Percentiles rank a stretch among this genome's conserved stretches.
Conservation (phyloP, 768 basidiomycete genomes). For the Gymnopilus junonius region DNA sequence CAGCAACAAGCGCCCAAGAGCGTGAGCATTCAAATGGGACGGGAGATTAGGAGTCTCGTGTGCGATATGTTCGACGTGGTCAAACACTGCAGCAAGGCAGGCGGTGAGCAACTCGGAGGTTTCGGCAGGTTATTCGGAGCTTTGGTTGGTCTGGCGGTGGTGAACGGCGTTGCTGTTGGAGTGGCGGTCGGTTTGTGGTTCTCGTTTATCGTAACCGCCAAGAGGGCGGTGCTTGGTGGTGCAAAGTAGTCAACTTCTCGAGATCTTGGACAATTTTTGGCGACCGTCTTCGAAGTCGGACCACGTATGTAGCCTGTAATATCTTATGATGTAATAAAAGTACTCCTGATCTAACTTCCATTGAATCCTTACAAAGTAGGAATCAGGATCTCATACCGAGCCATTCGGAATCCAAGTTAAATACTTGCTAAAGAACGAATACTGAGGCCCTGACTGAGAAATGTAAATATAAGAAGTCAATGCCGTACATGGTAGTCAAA, state of each 20-base stretch:
- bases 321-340: too few relatives aligned
- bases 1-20: neutral
- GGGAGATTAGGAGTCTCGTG: neutral
- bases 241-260: neutral
- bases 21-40: neutral
- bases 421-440: too few relatives aligned
- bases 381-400: too few relatives aligned
- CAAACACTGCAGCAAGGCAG: neutral
- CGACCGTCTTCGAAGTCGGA: too few relatives aligned
- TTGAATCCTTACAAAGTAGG: too few relatives aligned
- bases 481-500: too few relatives aligned
- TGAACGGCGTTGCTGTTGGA: neutral
- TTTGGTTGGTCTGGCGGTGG: neutral
- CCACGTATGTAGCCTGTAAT: too few relatives aligned
- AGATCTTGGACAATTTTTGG: neutral
- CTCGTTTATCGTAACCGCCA: neutral
- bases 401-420: too few relatives aligned
- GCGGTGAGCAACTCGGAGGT: neutral
- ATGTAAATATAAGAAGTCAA: too few relatives aligned
- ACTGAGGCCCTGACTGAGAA: too few relatives aligned
- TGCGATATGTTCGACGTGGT: neutral
- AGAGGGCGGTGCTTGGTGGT: neutral
- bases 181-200: neutral
- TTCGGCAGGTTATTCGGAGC: neutral
- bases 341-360: too few relatives aligned